Evolutionary conservation across 495 filamentous ascomycete species (phyloP), one percentile per base, ranked within the genome.

Genomic region (Penicillium canescens): DNA sequence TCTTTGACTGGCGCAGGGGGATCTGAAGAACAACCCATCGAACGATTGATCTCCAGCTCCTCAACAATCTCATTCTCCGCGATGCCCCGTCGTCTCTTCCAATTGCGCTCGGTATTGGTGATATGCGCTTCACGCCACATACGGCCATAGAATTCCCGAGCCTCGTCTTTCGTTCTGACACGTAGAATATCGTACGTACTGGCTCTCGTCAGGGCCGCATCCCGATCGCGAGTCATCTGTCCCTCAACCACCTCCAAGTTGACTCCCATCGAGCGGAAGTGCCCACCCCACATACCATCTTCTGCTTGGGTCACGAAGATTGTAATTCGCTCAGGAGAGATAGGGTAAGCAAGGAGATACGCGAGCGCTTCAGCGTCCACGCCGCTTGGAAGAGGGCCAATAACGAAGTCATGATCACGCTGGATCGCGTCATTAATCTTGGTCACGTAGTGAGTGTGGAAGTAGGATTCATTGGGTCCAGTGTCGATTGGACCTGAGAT

Each of bases 101-200:
- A 67, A 47, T 67, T 69, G 38, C 58, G 42, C 55, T 71, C 66
- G 3, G 68, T 71, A 49, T 71, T 71, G 2, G 66, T 69, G 6
- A 69, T 52, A 47, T 59, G 38, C 3, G 60, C 62, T 4, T 46
- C 46, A 4, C 59, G 43, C 36, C 46, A 63, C n/a, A 57, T 31
- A 1, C 21, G 11, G 3, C 63, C 66, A 42, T 66, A 69, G 4
- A 71, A 66, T 8, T 2, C 52, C 46, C 31, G 42, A 7, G 56
- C 61, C 37, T 71, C 66, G 0, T 52, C 40, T 14, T 40, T 31
- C 7, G 58, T 67, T 21, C 61, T 50, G 40, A 59, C 55, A 1
- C 68, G 56, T 4, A 67, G 40, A 23, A 67, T 69, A 55, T 69
- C 66, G 47, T 69, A 71, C 0, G 57, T 53, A 12, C 63, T 71